Evolutionary conservation across 257 asterid species (phyloP).

Genomic region (Solanum neorickii): DNA sequence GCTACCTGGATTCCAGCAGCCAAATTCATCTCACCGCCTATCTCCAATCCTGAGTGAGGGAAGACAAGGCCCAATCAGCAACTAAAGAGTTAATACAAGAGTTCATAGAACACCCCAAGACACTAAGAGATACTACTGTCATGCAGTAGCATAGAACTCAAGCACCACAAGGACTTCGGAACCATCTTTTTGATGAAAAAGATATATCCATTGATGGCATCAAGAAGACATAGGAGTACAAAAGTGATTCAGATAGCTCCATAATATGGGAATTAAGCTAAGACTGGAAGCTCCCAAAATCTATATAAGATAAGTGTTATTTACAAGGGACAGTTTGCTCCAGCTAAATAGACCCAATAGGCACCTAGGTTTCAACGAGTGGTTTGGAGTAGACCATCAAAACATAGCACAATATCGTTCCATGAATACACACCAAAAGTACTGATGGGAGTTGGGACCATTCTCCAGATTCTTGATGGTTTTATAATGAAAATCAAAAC

Average conservation of each 20-base stretch:
- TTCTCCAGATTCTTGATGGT: neutral
- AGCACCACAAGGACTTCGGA: neutral
- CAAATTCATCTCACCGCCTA: slow-evolving; percentile 90
- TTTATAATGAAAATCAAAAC: neutral
- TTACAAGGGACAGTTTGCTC: neutral
- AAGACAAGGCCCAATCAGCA: neutral
- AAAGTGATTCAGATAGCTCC: neutral
- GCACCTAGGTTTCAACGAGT: neutral
- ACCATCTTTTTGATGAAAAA: neutral
- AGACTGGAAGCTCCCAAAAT: neutral
- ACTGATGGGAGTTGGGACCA: neutral
- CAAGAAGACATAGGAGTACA: neutral
- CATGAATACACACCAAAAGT: neutral
- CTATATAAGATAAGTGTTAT: neutral
- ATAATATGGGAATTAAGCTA: neutral
- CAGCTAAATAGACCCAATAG: neutral
- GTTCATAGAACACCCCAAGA: neutral
- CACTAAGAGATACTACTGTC: neutral
- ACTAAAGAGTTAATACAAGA: neutral
- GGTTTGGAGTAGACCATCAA: neutral
- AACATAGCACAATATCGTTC: neutral
- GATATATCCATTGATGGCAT: neutral
- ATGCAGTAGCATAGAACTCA: neutral
- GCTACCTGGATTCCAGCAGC: slow-evolving; percentile 98
- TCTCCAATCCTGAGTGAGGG: slow-evolving; percentile 52